These are phyloP conservation scores for Oryza officinalis DNA, from an alignment of 176 grass and related monocot species.

Conservation along the genomic window DNA sequence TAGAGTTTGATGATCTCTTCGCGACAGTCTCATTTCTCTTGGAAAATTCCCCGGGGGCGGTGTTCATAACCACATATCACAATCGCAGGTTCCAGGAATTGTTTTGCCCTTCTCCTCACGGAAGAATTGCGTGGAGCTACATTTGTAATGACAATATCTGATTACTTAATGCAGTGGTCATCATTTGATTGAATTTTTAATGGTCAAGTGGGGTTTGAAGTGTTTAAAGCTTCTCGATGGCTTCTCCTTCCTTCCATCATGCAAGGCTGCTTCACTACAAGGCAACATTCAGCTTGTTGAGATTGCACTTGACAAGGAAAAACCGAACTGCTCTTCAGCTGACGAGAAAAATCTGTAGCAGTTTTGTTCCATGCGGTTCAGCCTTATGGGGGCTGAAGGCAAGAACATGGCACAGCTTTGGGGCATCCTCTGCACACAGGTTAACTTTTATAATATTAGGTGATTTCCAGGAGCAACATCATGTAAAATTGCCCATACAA, in stretches of 20 bases:
- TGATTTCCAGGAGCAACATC: neutral
- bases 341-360: neutral
- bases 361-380: neutral
- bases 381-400: neutral
- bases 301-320: conserved; percentile 50
- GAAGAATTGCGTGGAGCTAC: neutral
- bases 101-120: neutral
- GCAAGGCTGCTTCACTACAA: conserved; percentile 63
- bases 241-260: conserved; percentile 68
- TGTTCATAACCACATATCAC: conserved; percentile 91
- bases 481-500: neutral
- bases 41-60: conserved; percentile 48
- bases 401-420: neutral
- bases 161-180: conserved; percentile 57
- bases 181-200: conserved; percentile 84
- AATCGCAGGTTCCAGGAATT: conserved; percentile 68
- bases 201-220: conserved; percentile 91
- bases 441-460: neutral
- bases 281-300: conserved; percentile 87
- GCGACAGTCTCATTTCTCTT: conserved; percentile 70
- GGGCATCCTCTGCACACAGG: neutral
- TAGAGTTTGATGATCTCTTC: conserved; percentile 82
- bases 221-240: conserved; percentile 78
- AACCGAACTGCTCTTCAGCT: conserved; percentile 16
- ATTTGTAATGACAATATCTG: neutral